Evolutionary conservation across 2,329 filamentous ascomycete genomes (phyloP).

Genomic region (Immersiporthe knoxdaviesiana): DNA sequence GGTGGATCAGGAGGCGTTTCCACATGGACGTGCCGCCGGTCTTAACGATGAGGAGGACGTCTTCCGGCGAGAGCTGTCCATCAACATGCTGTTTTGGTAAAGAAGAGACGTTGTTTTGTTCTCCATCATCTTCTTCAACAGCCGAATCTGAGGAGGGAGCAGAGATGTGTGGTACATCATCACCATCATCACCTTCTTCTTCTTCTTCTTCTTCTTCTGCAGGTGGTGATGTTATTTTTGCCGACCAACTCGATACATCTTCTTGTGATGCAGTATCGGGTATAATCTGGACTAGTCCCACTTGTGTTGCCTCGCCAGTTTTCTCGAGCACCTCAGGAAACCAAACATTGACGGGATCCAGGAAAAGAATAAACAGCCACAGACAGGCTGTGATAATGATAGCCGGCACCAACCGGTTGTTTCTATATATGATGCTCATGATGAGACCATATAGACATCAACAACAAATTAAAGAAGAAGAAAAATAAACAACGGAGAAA

Average conservation of each 20-base stretch:
- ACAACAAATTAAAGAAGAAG: too few species aligned
- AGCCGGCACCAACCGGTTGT: slow-evolving; percentile 35
- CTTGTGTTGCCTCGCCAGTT: neutral
- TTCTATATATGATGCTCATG: slow-evolving; percentile 31
- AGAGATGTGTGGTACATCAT: neutral
- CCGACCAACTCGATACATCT: neutral
- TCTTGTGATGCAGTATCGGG: neutral
- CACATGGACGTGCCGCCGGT: slow-evolving; percentile 36
- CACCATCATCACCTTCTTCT: too few species aligned
- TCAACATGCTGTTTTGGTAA: neutral
- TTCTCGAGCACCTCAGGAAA: neutral
- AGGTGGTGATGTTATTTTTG: neutral
- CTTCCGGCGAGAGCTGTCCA: slow-evolving; percentile 9
- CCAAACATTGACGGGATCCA: slow-evolving; percentile 24
- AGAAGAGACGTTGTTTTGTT: neutral
- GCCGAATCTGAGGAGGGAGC: neutral
- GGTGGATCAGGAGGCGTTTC: slow-evolving; percentile 36
- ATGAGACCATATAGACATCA: slow-evolving; percentile 9
- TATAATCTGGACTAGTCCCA: neutral
- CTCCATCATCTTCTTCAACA: neutral
- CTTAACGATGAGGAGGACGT: slow-evolving; percentile 33
- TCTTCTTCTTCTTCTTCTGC: too few species aligned
- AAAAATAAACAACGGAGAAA: neutral
- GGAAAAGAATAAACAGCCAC: slow-evolving; percentile 34
- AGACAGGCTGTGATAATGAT: slow-evolving; percentile 34